A percentile compares a stretch with the other conserved stretches of the same genome.
phyloP scores from a whole-genome alignment of 202 grass and related monocot species.

The Carex sylvatica region DNA sequence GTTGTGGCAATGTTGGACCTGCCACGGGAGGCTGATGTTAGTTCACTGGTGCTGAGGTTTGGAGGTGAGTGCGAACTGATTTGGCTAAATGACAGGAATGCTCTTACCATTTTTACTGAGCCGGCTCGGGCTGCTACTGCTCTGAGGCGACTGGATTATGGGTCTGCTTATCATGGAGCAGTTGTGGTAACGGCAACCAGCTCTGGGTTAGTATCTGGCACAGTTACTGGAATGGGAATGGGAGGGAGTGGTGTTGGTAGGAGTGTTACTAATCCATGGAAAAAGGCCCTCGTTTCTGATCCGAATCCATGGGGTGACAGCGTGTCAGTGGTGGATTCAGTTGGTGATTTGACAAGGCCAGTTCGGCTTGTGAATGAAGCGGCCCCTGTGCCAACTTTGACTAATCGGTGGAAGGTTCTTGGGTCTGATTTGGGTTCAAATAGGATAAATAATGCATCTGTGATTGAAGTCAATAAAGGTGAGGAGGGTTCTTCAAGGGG shows the following conservation, averaged over 20 bases:
- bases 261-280: conserved; percentile 67
- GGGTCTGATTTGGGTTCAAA: conserved; percentile 37
- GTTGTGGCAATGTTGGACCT: conserved; percentile 88
- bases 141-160: conserved; percentile 77
- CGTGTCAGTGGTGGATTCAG: conserved; percentile 31
- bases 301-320: conserved; percentile 43
- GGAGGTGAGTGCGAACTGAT: conserved; percentile 95
- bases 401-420: conserved; percentile 71
- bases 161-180: conserved; percentile 85
- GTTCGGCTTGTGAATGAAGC: conserved; percentile 30
- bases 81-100: conserved; percentile 96
- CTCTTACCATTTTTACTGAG: conserved; percentile 73
- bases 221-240: conserved; percentile 38
- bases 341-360: conserved; percentile 35
- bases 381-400: conserved; percentile 32
- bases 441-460: conserved; percentile 8
- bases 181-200: conserved; percentile 41
- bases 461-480: conserved; percentile 21
- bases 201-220: conserved; percentile 22
- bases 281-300: conserved; percentile 50
- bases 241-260: conserved; percentile 36
- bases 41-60: conserved; percentile 81
- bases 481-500: conserved; percentile 13
- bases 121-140: conserved; percentile 84
- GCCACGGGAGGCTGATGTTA: conserved; percentile 88